Percentiles rank a stretch among this genome's conserved stretches.
phyloP scores from a whole-genome alignment of 2,329 filamentous ascomycete genomes.

The Emergomyces orientalis region DNA sequence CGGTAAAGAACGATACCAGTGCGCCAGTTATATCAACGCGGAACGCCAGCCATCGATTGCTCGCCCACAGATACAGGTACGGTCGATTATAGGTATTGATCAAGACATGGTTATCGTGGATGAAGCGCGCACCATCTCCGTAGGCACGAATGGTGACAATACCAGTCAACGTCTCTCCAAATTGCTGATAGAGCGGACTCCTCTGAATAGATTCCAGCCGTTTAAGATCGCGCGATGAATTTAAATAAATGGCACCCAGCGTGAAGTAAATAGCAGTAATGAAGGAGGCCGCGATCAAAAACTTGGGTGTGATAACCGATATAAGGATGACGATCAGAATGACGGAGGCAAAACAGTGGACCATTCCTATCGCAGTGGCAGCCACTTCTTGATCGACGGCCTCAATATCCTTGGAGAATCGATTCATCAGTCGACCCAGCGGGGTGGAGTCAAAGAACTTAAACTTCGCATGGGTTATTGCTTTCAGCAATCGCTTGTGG shows the following conservation, averaged over 20 bases:
- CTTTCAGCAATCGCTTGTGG: constrained; percentile 66
- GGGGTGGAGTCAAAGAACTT: constrained; percentile 97
- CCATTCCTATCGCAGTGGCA: constrained; percentile 70
- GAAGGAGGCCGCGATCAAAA: constrained; percentile 76
- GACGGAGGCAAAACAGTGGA: constrained; percentile 59
- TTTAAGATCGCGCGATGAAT: constrained; percentile 90
- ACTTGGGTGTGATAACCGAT: constrained; percentile 77
- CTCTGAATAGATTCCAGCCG: constrained; percentile 87
- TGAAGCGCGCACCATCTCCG: constrained; percentile 85
- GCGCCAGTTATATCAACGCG: constrained; percentile 85
- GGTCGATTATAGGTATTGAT: constrained; percentile 89
- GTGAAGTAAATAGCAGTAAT: constrained; percentile 75
- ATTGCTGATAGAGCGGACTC: constrained; percentile 94
- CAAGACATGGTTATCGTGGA: constrained; percentile 76
- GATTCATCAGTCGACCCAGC: constrained; percentile 92
- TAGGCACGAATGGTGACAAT: constrained; percentile 97
- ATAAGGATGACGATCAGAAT: constrained; percentile 83
- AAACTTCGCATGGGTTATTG: constrained; percentile 83
- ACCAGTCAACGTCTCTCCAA: constrained; percentile 87
- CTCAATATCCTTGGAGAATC: constrained; percentile 96
- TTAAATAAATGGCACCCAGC: constrained; percentile 79
- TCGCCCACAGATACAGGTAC: constrained; percentile 93
- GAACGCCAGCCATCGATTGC: constrained; percentile 93
- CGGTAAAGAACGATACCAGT: constrained; percentile 85
- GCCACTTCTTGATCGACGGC: constrained; percentile 93